Conservation (phyloP, 176 grass and related monocot genomes). For the maize (Zea mays) region DNA sequence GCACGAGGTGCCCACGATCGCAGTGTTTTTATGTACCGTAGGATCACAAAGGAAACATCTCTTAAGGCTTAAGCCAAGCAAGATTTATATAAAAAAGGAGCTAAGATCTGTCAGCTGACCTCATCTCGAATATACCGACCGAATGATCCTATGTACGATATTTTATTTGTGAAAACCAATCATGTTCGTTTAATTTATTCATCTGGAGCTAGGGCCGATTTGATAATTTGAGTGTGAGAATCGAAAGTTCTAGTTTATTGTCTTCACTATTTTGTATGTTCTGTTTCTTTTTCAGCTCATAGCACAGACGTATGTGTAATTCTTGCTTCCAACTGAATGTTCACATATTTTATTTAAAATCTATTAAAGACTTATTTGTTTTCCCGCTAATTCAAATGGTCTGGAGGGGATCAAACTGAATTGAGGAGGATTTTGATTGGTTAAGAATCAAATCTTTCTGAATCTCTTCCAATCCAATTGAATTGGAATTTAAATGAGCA, state of each 20-base stretch:
- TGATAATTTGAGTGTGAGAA: background rate
- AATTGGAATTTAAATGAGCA: too few relatives aligned
- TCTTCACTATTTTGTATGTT: background rate
- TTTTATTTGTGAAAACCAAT: background rate
- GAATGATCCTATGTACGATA: constrained; percentile 3
- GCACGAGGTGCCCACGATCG: constrained; percentile 44
- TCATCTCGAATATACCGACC: background rate
- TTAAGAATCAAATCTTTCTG: too few relatives aligned
- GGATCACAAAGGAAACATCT: constrained; percentile 22
- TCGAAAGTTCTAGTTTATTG: background rate
- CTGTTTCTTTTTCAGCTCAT: background rate
- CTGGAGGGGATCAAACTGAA: too few relatives aligned
- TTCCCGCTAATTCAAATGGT: too few relatives aligned
- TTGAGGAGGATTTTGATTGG: too few relatives aligned
- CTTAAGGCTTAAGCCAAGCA: constrained; percentile 49
- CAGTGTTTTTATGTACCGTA: background rate
- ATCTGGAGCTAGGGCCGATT: background rate
- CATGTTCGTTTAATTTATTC: background rate
- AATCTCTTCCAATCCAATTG: too few relatives aligned
- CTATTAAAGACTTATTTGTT: too few relatives aligned
- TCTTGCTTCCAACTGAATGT: background rate
- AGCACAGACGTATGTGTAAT: background rate
- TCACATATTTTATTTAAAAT: background rate
- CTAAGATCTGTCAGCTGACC: constrained; percentile 17
- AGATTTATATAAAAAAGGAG: background rate